These are phyloP conservation scores for Thelonectria discophora DNA, from an alignment of 2,329 filamentous ascomycete species.

Conservation along the genomic window DNA sequence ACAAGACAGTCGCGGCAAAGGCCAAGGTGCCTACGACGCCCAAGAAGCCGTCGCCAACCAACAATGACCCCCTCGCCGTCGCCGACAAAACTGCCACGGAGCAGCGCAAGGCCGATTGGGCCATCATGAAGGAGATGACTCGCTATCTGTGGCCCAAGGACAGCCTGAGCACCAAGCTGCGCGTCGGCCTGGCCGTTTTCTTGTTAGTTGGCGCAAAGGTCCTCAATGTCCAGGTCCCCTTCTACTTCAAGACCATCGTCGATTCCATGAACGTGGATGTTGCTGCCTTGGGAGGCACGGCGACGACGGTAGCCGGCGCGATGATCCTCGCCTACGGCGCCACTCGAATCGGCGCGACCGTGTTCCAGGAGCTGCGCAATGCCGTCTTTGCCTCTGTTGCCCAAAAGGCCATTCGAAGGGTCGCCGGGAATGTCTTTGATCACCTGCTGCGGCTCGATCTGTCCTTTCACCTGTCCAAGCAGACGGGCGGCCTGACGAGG, in stretches of 20 bases:
- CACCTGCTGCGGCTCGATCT: constrained; percentile 89
- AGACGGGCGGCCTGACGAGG: constrained; percentile 92
- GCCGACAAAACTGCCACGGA: constrained; percentile 72
- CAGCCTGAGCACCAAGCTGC: constrained; percentile 74
- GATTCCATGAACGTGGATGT: constrained; percentile 98
- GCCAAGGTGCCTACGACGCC: constrained; percentile 31
- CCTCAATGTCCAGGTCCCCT: constrained; percentile 96
- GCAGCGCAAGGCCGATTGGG: constrained; percentile 97
- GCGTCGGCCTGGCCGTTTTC: constrained; percentile 84
- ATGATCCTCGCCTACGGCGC: constrained; percentile 94
- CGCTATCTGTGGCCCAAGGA: constrained; percentile 96
- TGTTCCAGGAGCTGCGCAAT: constrained; percentile 94
- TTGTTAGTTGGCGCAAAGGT: constrained; percentile 91
- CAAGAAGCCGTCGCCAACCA: constrained; percentile 33
- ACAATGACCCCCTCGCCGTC: constrained; percentile 45
- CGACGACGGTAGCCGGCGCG: constrained; percentile 85
- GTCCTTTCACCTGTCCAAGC: constrained; percentile 91
- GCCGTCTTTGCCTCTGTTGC: constrained; percentile 97
- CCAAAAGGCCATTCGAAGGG: constrained; percentile 92
- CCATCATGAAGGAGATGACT: constrained; percentile 98
- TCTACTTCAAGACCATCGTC: constrained; percentile 98
- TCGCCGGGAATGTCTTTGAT: constrained; percentile 91
- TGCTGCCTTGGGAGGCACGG: constrained; percentile 84
- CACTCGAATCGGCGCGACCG: constrained; percentile 84
- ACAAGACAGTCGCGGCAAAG: constrained; percentile 33